Evolutionary conservation across 768 basidiomycete genomes (phyloP).

Genomic region (Boletales sp.): DNA sequence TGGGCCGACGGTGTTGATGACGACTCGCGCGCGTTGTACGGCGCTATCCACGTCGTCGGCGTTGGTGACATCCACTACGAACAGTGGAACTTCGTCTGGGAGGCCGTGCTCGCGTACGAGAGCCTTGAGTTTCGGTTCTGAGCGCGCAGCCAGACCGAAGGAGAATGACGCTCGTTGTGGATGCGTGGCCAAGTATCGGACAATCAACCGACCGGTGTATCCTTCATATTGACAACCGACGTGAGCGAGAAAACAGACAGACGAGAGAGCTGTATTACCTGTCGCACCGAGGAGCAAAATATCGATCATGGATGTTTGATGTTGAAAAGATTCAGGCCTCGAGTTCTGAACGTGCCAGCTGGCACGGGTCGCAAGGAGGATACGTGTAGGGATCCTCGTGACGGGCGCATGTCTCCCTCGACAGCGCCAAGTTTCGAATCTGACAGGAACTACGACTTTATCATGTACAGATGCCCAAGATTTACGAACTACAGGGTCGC

Average conservation of each 20-base stretch:
- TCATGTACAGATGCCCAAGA: background rate
- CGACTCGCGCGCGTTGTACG: slow-evolving; percentile 57
- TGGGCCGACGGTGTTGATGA: slow-evolving; percentile 78
- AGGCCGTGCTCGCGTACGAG: slow-evolving; percentile 43
- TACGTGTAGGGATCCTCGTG: slow-evolving; percentile 10
- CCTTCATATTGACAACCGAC: slow-evolving; percentile 33
- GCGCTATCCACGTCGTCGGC: slow-evolving; percentile 49
- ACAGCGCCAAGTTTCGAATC: background rate
- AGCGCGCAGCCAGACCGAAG: slow-evolving; percentile 69
- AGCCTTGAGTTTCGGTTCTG: slow-evolving; percentile 53
- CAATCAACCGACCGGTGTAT: slow-evolving; percentile 67
- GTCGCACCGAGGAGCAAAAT: slow-evolving; percentile 74
- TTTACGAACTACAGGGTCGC: background rate
- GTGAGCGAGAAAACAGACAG: slow-evolving; percentile 10
- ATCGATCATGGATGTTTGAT: slow-evolving; percentile 38
- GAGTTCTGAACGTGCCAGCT: background rate
- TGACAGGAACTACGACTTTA: background rate
- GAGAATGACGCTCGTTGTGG: slow-evolving; percentile 57
- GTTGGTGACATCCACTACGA: slow-evolving; percentile 60
- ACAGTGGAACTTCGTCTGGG: slow-evolving; percentile 41
- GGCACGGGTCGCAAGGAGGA: too few species aligned
- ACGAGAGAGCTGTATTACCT: slow-evolving; percentile 25
- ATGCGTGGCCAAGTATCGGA: slow-evolving; percentile 63
- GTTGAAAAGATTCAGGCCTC: slow-evolving; percentile 9
- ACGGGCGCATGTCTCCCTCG: slow-evolving; percentile 5